A percentile compares a stretch with the other conserved stretches of the same genome.
Conservation (phyloP, 257 asterid species). For the Ilex asprella region DNA sequence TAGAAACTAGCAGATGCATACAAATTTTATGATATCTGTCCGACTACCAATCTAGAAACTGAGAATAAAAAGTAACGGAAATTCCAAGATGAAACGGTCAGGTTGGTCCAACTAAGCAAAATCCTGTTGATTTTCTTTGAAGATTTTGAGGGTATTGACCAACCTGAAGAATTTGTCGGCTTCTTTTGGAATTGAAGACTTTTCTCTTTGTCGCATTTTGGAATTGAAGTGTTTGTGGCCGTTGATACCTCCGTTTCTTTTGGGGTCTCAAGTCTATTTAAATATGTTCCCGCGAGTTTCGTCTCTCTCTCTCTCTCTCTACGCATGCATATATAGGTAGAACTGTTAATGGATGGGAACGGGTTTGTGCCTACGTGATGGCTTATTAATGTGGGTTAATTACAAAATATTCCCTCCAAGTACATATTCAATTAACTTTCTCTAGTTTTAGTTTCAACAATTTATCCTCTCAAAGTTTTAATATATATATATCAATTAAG, state of each 20-base stretch:
- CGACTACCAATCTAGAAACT: too few species aligned
- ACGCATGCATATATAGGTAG: too few species aligned
- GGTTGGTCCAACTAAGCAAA: conserved; percentile 6
- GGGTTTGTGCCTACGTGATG: too few species aligned
- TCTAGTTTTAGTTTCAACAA: too few species aligned
- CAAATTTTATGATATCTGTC: too few species aligned
- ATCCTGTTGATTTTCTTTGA: background rate
- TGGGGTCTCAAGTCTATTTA: conserved; percentile 6
- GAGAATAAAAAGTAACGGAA: background rate
- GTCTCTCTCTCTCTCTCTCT: background rate
- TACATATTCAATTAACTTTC: too few species aligned
- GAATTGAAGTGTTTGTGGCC: conserved; percentile 18
- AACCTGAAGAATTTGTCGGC: conserved; percentile 27
- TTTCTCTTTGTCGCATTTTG: background rate
- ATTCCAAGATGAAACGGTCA: conserved; percentile 4
- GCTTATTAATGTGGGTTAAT: too few species aligned
- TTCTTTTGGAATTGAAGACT: conserved; percentile 13
- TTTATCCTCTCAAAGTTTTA: too few species aligned
- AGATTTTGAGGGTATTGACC: conserved; percentile 8
- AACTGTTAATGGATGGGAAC: too few species aligned
- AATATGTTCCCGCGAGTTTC: conserved; percentile 27
- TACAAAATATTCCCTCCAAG: too few species aligned
- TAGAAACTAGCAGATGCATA: too few species aligned
- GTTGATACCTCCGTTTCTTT: conserved; percentile 38
- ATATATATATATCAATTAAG: too few species aligned